phyloP scores from a whole-genome alignment of 345 rosid genomes.

The Angophora floribunda region DNA sequence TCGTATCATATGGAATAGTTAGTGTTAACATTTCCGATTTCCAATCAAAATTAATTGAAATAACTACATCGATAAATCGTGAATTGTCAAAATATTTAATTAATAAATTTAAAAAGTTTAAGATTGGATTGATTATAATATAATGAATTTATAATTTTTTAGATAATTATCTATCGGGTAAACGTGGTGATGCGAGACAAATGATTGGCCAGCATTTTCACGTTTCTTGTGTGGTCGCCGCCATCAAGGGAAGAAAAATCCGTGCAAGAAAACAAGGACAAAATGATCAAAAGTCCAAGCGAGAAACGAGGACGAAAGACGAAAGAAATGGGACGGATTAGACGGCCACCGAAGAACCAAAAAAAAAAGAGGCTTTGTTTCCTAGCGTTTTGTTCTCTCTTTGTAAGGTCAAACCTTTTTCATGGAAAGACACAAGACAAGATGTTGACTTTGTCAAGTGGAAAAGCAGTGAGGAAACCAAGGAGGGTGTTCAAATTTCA shows the following conservation, averaged over 20 bases:
- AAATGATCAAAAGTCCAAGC: not conserved
- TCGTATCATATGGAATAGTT: rapidly evolving
- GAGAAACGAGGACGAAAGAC: not conserved
- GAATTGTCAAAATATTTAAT: rapidly evolving
- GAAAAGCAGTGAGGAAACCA: not conserved
- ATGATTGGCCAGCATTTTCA: not conserved
- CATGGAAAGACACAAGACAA: not conserved
- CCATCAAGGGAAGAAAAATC: not conserved
- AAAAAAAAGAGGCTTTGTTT: not conserved
- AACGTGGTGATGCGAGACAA: not conserved
- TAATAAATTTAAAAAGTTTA: not conserved
- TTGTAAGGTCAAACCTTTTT: not conserved
- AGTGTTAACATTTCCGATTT: rapidly evolving
- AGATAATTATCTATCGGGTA: not conserved
- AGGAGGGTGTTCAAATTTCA: not conserved
- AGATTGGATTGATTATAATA: rapidly evolving
- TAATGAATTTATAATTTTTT: no score
- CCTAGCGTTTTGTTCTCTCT: not conserved
- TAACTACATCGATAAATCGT: rapidly evolving
- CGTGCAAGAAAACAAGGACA: not conserved
- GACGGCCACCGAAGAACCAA: not conserved
- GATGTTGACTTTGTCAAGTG: not conserved
- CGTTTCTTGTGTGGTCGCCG: not conserved
- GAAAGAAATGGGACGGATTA: not conserved
- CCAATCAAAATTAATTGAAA: no score